These are phyloP conservation scores for Iberis amara DNA, from an alignment of 441 rosid species.

Conservation along the genomic window DNA sequence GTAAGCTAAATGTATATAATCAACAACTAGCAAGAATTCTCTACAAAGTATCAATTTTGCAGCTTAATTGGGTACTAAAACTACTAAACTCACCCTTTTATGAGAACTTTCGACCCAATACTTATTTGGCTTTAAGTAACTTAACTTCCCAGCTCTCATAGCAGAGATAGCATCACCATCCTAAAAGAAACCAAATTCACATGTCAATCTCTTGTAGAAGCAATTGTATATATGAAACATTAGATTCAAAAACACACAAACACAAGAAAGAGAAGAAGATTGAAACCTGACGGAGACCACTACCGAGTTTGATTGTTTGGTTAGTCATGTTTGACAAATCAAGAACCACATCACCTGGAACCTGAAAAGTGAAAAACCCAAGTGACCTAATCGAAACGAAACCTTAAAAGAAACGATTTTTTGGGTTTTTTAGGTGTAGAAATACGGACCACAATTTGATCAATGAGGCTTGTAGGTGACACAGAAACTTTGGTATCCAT, in stretches of 20 bases:
- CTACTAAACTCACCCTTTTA: slow-evolving; percentile 56
- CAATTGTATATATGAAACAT: too few species aligned
- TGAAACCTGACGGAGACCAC: slow-evolving; percentile 78
- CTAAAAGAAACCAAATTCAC: slow-evolving; percentile 32
- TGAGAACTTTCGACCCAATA: slow-evolving; percentile 88
- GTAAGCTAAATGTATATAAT: not conserved
- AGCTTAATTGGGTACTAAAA: not conserved
- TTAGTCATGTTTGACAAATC: slow-evolving; percentile 61
- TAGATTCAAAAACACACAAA: not conserved
- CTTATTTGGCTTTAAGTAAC: slow-evolving; percentile 74
- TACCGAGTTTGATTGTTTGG: slow-evolving; percentile 73
- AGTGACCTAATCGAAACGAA: not conserved
- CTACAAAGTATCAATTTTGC: not conserved
- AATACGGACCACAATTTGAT: slow-evolving; percentile 46
- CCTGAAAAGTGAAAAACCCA: slow-evolving; percentile 32
- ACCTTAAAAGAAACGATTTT: not conserved
- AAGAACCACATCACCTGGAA: slow-evolving; percentile 79
- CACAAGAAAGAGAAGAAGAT: not conserved
- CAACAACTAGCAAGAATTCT: too few species aligned
- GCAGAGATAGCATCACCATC: slow-evolving; percentile 60
- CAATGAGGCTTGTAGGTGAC: slow-evolving; percentile 36
- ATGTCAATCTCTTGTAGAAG: not conserved
- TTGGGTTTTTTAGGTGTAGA: not conserved
- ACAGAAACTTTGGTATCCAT: slow-evolving; percentile 35
- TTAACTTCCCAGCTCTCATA: slow-evolving; percentile 66